Evolutionary conservation across 129 eudicot species (phyloP).

Genomic region (Centella asiatica): DNA sequence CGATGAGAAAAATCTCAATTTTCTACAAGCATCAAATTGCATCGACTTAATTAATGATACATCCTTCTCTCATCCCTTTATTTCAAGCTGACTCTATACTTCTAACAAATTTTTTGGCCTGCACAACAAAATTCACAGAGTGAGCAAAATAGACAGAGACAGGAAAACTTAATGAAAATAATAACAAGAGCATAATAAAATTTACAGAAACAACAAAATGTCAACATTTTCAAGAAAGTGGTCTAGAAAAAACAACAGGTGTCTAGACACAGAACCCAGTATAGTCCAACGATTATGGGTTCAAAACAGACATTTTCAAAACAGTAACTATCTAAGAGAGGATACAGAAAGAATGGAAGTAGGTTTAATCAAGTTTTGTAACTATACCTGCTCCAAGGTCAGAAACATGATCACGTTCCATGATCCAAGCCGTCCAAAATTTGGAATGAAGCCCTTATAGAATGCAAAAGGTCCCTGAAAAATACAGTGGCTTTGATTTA

Average conservation of each 20-base stretch:
- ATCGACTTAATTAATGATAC: not conserved
- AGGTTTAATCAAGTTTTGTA: not conserved
- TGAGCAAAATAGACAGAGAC: conserved; percentile 6
- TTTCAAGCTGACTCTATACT: conserved; percentile 48
- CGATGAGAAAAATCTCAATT: not conserved
- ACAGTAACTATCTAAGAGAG: not conserved
- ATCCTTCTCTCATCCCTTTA: not conserved
- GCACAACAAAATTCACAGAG: conserved; percentile 16
- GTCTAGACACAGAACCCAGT: not conserved
- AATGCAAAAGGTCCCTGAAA: conserved; percentile 90
- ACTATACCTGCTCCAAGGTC: conserved; percentile 78
- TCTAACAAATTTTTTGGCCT: conserved; percentile 68
- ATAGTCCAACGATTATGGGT: conserved; percentile 5
- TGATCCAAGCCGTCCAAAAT: conserved; percentile 87
- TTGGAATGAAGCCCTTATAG: conserved; percentile 90
- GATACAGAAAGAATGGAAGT: not conserved
- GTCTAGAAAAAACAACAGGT: not conserved
- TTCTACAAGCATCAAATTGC: not conserved
- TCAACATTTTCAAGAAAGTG: not conserved
- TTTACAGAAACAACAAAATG: not conserved
- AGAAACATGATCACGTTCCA: conserved; percentile 97
- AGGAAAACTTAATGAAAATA: not conserved
- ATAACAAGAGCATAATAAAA: not conserved
- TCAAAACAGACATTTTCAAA: not conserved
- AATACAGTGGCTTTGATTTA: not conserved